Base-by-base conservation (phyloP, 2,329 filamentous ascomycete species). In the Claviceps monticola region DNA sequence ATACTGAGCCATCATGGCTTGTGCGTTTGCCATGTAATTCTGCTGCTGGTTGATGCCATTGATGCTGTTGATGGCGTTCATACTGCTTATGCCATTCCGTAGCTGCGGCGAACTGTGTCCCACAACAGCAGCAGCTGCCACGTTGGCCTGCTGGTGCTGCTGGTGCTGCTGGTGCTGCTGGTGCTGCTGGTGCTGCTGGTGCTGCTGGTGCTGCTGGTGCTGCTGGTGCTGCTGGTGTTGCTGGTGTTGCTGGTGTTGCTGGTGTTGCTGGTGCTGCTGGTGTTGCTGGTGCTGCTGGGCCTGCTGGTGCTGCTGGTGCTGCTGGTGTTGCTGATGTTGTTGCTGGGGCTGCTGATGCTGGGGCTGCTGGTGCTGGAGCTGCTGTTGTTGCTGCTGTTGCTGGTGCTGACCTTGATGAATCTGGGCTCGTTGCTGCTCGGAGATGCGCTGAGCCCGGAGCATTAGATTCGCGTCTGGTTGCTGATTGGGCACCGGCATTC, bases 371-470 rank as follows among this genome's bases (percentile, higher is more conserved):
- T 34, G 58, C n/a, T 61, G 62, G n/a, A n/a, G 23, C 1, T 34
- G 58, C 17, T 61, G 62, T 4, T 58, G 59, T 13, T 56, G 60
- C n/a, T 66, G 66, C 7, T 64, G 66, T 17, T 63, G 63, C n/a
- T 64, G 53, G 45, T 62, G 64, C 49, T 64, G 62, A 7, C 63
- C 62, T 42, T 72, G 70, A 51, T 75, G 74, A 59, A 73, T 67
- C 54, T 76, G 72, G 3, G 75, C 72, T 14, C 78, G 73, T 59
- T 83, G 80, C 59, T 82, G 79, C 59, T 85, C 81, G 11, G 84
- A 75, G 43, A 86, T 80, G 44, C 80, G 78, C 51, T 82, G 80
- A 16, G 82, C 78, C 59, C 84, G 82, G 58, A 83, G 70, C 58
- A 82, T 73, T 46, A 82, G 65, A 51, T 73, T 74, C 26, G 77